Evolutionary conservation across 1,284 basidiomycete genomes (phyloP), one percentile per base, ranked within the genome.

Genomic region (Phenoliferia sp.): DNA sequence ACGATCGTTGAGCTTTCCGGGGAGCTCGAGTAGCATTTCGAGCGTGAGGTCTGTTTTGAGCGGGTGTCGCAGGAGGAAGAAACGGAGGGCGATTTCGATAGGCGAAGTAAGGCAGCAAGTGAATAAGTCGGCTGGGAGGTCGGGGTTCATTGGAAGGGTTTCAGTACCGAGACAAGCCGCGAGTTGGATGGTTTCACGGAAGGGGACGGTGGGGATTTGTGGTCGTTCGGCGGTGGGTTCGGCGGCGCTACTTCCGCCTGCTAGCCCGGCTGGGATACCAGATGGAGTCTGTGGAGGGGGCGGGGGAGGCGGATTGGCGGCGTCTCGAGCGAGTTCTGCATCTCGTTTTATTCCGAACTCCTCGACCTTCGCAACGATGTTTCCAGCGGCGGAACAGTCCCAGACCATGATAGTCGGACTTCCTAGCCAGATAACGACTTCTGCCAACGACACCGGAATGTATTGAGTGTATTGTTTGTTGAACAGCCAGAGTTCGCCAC

Each of bases 401-500:
- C 95, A 99, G 63, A 99, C 92, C 77, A 95, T 99, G 64, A 99
- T 93, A 63, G 92, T 94, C 1, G 96, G 95, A 3, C 92, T 92
- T 5, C 80, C 80, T 6, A 81, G 76, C 69, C 69, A 76, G 15
- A 57, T 65, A 17, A 76, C 69, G 39, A 76, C 68, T 56, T 76
- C 72, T 54, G 67, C 67, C 50, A 75, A 68, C 50, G 69, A 68
- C 29, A 99, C 90, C 0, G 95, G 95, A 66, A 99, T 98, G 79
- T 99, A 99, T 79, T 99, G 96, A 0, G 96, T 98, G 80, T 99
- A 99, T 71, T 88, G 92, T 77, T 89, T 86, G 80, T 99, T 99
- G 83, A 99, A 99, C 66, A 96, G 95, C 95, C 95, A 99, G 64
- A 99, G 86, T 80, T 99, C 96, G 31, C 96, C 95, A 69, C 92